phyloP scores from a whole-genome alignment of 495 filamentous ascomycete genomes.

The Viridothelium virens region DNA sequence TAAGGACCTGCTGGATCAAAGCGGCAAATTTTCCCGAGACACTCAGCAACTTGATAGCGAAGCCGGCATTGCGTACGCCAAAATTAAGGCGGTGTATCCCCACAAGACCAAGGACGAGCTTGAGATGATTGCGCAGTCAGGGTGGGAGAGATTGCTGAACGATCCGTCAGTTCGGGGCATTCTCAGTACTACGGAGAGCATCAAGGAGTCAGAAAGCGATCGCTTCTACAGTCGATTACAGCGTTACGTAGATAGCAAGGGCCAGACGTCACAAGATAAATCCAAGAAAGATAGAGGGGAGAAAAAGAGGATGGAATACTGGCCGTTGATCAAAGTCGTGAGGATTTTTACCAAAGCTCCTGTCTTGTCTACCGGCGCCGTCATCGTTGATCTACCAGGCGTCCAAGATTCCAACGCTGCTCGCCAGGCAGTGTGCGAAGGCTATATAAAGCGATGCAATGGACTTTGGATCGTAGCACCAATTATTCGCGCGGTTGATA shows the following conservation, averaged over 20 bases:
- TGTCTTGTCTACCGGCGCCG: constrained; percentile 52
- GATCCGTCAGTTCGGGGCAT: constrained; percentile 37
- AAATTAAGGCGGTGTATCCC: constrained; percentile 60
- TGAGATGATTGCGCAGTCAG: constrained; percentile 30
- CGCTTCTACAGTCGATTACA: constrained; percentile 43
- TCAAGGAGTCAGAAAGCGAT: constrained; percentile 36
- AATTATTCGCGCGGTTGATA: constrained; percentile 57
- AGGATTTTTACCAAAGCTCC: constrained; percentile 50
- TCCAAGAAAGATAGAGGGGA: constrained; percentile 32
- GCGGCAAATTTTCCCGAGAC: constrained; percentile 41
- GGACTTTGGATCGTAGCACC: constrained; percentile 56
- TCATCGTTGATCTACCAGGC: constrained; percentile 62
- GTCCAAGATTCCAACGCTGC: constrained; percentile 59
- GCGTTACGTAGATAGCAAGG: constrained; percentile 47
- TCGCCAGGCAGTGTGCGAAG: constrained; percentile 50
- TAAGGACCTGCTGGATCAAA: constrained; percentile 46
- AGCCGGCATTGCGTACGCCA: constrained; percentile 53
- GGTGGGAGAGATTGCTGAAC: constrained; percentile 36
- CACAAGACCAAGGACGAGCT: constrained; percentile 42
- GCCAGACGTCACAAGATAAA: constrained; percentile 38
- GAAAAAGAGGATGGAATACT: constrained; percentile 44
- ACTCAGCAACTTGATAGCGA: constrained; percentile 42
- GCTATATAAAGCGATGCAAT: constrained; percentile 52
- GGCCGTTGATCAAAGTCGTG: constrained; percentile 62
- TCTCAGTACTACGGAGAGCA: constrained; percentile 42